Evolutionary conservation across 2,329 filamentous ascomycete species (phyloP).

Genomic region (Myotisia sp.): DNA sequence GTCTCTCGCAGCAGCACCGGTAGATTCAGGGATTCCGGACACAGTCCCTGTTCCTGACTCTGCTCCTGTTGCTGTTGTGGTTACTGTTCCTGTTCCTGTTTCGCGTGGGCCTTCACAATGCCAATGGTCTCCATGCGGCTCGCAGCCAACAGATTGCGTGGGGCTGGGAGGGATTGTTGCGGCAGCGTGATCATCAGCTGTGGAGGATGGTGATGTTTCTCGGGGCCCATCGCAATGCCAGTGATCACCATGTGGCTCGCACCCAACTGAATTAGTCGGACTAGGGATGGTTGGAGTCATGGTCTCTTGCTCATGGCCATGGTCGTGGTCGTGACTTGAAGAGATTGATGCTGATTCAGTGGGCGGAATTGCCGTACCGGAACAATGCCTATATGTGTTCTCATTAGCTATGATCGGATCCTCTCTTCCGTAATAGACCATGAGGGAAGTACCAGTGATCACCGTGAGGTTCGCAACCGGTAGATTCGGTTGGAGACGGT

Average conservation of each 20-base stretch:
- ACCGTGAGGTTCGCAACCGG: slow-evolving; percentile 11
- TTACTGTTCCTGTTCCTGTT: neutral
- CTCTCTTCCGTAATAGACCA: neutral
- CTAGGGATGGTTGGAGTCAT: slow-evolving; percentile 4
- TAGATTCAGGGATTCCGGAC: slow-evolving; percentile 4
- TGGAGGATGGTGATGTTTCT: slow-evolving; percentile 2
- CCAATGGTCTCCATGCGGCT: slow-evolving; percentile 14
- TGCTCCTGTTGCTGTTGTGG: neutral
- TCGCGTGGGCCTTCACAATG: slow-evolving; percentile 4
- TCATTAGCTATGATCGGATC: neutral
- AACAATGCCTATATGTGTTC: no score
- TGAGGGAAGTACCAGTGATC: slow-evolving; percentile 5
- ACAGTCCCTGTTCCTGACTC: slow-evolving; percentile 1
- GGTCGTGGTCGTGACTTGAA: neutral
- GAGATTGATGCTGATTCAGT: neutral
- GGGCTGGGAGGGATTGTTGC: slow-evolving; percentile 19
- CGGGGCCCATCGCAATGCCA: slow-evolving; percentile 16
- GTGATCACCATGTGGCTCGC: slow-evolving; percentile 15
- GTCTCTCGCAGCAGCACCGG: no score
- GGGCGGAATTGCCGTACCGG: neutral
- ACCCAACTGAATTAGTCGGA: slow-evolving; percentile 13
- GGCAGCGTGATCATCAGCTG: no score
- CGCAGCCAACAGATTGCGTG: slow-evolving; percentile 16
- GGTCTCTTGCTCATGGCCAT: neutral
- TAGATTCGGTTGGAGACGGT: slow-evolving; percentile 13